Evolutionary conservation across 2,329 filamentous ascomycete genomes (phyloP).

Genomic region (Coccinonectria pachysandricola): DNA sequence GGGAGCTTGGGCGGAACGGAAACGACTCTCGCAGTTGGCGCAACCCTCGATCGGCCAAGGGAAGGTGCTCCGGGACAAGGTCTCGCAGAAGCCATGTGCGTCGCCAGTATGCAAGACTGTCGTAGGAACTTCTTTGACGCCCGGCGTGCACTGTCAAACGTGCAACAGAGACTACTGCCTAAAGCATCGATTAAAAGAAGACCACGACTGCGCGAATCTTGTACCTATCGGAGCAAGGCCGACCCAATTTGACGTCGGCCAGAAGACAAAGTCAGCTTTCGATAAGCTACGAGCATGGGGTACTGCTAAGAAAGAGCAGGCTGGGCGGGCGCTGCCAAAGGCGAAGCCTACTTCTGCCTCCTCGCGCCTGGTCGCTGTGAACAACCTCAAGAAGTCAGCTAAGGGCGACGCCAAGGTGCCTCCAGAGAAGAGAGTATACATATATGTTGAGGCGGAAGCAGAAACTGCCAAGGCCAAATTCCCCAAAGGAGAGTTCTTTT

Average conservation of each 20-base stretch:
- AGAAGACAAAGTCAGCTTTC: constrained; percentile 65
- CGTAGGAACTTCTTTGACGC: constrained; percentile 56
- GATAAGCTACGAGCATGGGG: constrained; percentile 74
- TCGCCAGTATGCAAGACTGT: constrained; percentile 56
- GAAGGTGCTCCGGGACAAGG: constrained; percentile 42
- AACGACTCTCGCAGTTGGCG: constrained; percentile 43
- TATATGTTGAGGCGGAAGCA: constrained; percentile 83
- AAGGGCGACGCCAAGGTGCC: constrained; percentile 83
- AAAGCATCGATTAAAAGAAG: constrained; percentile 64
- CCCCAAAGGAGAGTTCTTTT: constrained; percentile 73
- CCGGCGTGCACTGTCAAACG: constrained; percentile 59
- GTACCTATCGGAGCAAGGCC: constrained; percentile 43
- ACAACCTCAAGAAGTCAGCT: constrained; percentile 72
- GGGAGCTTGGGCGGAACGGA: constrained; percentile 52
- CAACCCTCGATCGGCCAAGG: constrained; percentile 44
- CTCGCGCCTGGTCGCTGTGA: constrained; percentile 57
- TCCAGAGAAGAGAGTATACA: constrained; percentile 75
- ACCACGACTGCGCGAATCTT: constrained; percentile 77
- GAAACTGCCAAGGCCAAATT: constrained; percentile 76
- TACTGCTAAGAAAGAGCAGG: constrained; percentile 56
- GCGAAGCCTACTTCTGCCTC: constrained; percentile 53
- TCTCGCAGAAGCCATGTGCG: constrained; percentile 58
- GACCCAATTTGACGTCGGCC: constrained; percentile 36
- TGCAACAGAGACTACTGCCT: constrained; percentile 71
- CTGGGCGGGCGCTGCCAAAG: constrained; percentile 49